phyloP scores from a whole-genome alignment of 2,329 filamentous ascomycete genomes.

The Stenocarpella maydis region DNA sequence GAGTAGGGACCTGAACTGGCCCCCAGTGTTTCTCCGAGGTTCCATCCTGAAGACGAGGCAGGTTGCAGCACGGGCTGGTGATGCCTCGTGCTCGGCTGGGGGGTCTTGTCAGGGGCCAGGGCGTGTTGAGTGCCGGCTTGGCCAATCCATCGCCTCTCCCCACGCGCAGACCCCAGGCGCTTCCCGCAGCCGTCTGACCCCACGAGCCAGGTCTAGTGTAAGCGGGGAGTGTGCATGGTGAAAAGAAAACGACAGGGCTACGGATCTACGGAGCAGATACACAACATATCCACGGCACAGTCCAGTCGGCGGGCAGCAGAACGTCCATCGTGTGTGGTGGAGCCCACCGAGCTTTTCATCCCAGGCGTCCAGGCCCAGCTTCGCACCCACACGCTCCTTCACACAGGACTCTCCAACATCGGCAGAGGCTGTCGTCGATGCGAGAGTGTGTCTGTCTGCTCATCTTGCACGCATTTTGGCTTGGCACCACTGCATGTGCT shows the following conservation, averaged over 20 bases:
- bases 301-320: too few relatives aligned
- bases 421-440: background rate
- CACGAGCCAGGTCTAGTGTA: background rate
- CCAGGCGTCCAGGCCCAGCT: background rate
- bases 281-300: too few relatives aligned
- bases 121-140: conserved; percentile 10
- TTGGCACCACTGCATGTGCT: background rate
- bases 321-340: background rate
- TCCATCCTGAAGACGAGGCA: too few relatives aligned
- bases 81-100: background rate
- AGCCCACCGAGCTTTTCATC: background rate
- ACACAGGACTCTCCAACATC: too few relatives aligned
- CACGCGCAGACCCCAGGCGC: background rate
- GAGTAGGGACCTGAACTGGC: background rate
- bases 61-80: too few relatives aligned
- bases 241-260: background rate
- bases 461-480: background rate
- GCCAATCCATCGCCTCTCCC: background rate
- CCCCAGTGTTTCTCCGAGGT: too few relatives aligned
- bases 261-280: too few relatives aligned
- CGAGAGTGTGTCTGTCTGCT: background rate
- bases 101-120: background rate
- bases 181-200: conserved; percentile 4
- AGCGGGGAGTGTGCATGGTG: background rate
- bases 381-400: background rate